Evolutionary conservation across 2,329 filamentous ascomycete species (phyloP).

Genomic region (Alternaria panax): DNA sequence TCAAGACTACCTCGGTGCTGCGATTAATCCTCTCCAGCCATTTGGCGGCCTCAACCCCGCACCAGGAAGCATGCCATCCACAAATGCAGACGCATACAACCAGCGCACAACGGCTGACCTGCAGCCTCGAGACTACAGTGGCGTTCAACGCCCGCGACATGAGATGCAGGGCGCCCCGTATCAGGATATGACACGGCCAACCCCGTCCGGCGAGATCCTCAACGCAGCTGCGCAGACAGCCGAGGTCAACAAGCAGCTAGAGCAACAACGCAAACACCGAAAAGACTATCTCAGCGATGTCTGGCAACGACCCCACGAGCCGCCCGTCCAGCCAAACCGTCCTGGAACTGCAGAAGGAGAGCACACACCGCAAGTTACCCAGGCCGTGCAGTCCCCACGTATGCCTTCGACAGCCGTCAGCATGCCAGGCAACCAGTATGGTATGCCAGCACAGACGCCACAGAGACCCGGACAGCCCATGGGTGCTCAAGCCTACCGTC

Average conservation of each 20-base stretch:
- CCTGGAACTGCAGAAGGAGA: constrained; percentile 51
- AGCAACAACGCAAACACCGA: constrained; percentile 79
- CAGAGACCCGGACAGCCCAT: constrained; percentile 69
- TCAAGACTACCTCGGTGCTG: constrained; percentile 41
- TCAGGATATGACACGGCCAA: constrained; percentile 82
- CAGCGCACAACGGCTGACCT: constrained; percentile 78
- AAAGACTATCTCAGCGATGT: constrained; percentile 80
- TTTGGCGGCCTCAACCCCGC: constrained; percentile 70
- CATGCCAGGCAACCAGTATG: constrained; percentile 63
- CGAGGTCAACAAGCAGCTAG: constrained; percentile 87
- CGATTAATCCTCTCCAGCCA: constrained; percentile 44
- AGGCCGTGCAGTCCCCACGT: constrained; percentile 57
- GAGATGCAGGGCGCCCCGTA: constrained; percentile 85
- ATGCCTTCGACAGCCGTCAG: constrained; percentile 67
- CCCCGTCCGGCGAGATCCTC: constrained; percentile 78
- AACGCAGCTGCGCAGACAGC: constrained; percentile 87
- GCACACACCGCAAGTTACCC: constrained; percentile 50
- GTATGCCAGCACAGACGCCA: constrained; percentile 64
- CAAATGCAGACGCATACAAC: constrained; percentile 69
- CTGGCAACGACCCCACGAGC: constrained; percentile 85
- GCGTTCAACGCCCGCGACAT: constrained; percentile 84
- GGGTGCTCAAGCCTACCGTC: constrained; percentile 71
- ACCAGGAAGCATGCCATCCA: constrained; percentile 75
- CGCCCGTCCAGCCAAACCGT: constrained; percentile 63
- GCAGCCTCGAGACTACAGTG: constrained; percentile 80